A percentile compares a stretch with the other conserved stretches of the same genome.
These are phyloP conservation scores for Guyanaporus albipodus DNA, from an alignment of 768 basidiomycete genomes.

Conservation along the genomic window DNA sequence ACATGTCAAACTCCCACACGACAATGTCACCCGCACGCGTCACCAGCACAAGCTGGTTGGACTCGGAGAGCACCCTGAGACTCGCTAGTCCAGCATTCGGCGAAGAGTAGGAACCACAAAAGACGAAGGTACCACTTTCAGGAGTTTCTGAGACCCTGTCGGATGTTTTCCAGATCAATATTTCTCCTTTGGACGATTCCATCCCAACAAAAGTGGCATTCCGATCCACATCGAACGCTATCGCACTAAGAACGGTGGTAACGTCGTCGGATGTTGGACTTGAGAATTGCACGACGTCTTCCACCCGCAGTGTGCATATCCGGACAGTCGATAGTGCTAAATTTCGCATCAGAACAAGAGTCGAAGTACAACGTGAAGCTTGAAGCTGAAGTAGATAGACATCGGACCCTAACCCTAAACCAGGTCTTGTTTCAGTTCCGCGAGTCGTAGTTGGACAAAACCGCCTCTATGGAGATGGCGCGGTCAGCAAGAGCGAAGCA, in stretches of 20 bases:
- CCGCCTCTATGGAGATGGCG: too few species aligned
- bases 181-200: constrained; percentile 53
- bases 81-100: constrained; percentile 48
- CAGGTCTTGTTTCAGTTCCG: neutral
- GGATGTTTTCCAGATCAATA: constrained; percentile 53
- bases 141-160: constrained; percentile 11
- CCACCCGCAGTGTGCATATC: constrained; percentile 10
- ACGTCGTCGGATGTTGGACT: constrained; percentile 14
- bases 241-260: constrained; percentile 39
- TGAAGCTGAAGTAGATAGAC: too few species aligned
- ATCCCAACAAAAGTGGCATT: constrained; percentile 55
- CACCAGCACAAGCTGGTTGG: constrained; percentile 60
- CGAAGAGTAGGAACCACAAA: constrained; percentile 22
- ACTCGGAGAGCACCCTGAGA: constrained; percentile 69
- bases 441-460: too few species aligned
- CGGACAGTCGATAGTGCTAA: constrained; percentile 41
- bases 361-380: neutral
- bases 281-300: constrained; percentile 16
- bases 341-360: constrained; percentile 47
- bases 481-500: constrained; percentile 15
- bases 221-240: constrained; percentile 63
- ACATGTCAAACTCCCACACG: constrained; percentile 52
- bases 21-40: constrained; percentile 82
- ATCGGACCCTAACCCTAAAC: constrained; percentile 17
- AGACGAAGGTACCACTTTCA: constrained; percentile 11